Conservation (phyloP, 163 green algal genomes). For the Scenedesmus sp. region DNA sequence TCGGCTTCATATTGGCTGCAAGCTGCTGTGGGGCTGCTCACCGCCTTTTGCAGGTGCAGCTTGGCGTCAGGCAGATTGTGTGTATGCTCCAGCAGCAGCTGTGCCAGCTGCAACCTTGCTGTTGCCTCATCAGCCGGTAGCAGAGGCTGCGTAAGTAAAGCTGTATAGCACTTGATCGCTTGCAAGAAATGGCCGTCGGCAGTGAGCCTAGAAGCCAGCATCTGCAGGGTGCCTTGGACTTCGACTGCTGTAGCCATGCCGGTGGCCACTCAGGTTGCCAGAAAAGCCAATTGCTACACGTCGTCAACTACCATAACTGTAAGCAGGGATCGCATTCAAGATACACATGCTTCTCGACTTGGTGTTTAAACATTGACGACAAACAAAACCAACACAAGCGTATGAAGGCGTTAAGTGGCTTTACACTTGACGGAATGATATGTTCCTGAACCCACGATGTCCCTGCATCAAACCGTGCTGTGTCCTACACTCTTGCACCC, state of each 20-base stretch:
- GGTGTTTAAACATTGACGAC: not conserved
- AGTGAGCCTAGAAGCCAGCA: not conserved
- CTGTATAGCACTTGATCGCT: slow-evolving; percentile 46
- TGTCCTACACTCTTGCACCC: not conserved
- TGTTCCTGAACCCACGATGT: not conserved
- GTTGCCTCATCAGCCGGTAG: slow-evolving; percentile 50
- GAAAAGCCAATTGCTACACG: not conserved
- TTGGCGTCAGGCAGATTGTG: slow-evolving; percentile 43
- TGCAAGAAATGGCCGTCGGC: slow-evolving; percentile 37
- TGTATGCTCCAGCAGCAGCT: slow-evolving; percentile 52
- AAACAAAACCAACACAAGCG: not conserved
- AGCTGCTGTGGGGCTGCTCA: not conserved
- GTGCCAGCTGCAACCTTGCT: slow-evolving; percentile 19
- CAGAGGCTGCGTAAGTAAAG: slow-evolving; percentile 22
- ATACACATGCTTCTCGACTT: not conserved
- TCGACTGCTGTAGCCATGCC: slow-evolving; percentile 25
- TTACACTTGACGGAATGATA: not conserved
- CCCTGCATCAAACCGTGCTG: not conserved
- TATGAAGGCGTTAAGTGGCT: not conserved
- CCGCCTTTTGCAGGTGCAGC: slow-evolving; percentile 54
- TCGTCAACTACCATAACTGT: not conserved
- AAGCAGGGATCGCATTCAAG: not conserved
- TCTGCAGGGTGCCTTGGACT: slow-evolving; percentile 27
- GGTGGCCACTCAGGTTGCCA: not conserved
- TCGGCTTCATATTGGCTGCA: not conserved